These are phyloP conservation scores for Flaveria bidentis DNA, from an alignment of 129 eudicot genomes.

Conservation along the genomic window DNA sequence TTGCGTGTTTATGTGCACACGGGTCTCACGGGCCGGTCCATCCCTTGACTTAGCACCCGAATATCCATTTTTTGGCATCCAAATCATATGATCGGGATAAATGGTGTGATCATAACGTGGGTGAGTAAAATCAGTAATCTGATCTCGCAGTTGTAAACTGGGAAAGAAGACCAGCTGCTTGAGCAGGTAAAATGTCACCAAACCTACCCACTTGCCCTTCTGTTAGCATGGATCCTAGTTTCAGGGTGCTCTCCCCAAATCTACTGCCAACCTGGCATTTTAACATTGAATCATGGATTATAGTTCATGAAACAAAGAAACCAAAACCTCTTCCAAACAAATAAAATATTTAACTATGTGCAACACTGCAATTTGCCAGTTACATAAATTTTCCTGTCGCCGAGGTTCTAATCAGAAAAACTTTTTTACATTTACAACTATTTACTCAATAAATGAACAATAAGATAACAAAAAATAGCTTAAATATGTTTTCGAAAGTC, in stretches of 20 bases:
- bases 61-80: conserved; percentile 14
- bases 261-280: conserved; percentile 86
- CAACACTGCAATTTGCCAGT: neutral
- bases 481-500: neutral
- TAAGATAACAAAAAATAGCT: neutral
- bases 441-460: neutral
- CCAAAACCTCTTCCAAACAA: neutral
- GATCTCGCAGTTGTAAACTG: conserved; percentile 75
- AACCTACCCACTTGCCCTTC: conserved; percentile 97
- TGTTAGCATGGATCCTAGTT: conserved; percentile 86
- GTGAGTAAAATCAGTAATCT: conserved; percentile 39
- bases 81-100: conserved; percentile 9
- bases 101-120: neutral
- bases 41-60: conserved; percentile 16
- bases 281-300: neutral
- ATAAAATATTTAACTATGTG: neutral
- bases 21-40: neutral
- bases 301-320: conserved; percentile 8
- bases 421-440: neutral
- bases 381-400: neutral
- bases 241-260: conserved; percentile 95
- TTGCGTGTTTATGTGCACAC: neutral
- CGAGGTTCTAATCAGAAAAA: neutral
- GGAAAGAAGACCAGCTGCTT: conserved; percentile 96
- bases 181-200: conserved; percentile 97